phyloP scores from a whole-genome alignment of 768 basidiomycete genomes.

The Russula abietina region DNA sequence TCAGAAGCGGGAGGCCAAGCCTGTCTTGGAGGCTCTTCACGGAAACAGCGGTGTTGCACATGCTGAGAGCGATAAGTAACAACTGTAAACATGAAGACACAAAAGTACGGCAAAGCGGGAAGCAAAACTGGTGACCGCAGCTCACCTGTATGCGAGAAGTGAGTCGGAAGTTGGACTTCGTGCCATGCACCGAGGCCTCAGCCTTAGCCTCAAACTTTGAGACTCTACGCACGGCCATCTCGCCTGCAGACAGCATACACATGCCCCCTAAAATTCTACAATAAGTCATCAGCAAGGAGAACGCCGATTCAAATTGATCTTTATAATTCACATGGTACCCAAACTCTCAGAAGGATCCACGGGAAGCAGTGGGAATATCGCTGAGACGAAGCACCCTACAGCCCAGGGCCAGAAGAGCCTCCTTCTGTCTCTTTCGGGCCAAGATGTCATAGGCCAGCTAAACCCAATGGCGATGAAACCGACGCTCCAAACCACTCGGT shows the following conservation, averaged over 20 bases:
- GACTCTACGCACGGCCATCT: slow-evolving; percentile 9
- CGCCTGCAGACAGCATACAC: slow-evolving; percentile 34
- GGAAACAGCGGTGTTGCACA: slow-evolving; percentile 54
- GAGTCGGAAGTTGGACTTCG: not conserved
- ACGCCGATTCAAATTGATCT: not conserved
- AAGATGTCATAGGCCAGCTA: slow-evolving; percentile 56
- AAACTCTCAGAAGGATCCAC: slow-evolving; percentile 69
- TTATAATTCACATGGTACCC: slow-evolving; percentile 46
- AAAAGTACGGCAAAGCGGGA: not conserved
- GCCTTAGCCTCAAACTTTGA: not conserved
- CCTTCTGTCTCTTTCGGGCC: slow-evolving; percentile 35
- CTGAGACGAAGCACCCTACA: slow-evolving; percentile 45
- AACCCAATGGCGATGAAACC: slow-evolving; percentile 56
- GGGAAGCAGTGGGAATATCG: slow-evolving; percentile 62
- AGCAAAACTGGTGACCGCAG: not conserved
- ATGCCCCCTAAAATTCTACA: slow-evolving; percentile 38
- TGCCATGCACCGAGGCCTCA: not conserved
- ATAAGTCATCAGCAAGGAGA: not conserved
- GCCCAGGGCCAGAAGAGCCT: slow-evolving; percentile 40
- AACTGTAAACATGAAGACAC: slow-evolving; percentile 32
- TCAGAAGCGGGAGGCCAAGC: slow-evolving; percentile 52
- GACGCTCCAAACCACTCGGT: slow-evolving; percentile 66
- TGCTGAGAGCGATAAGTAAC: slow-evolving; percentile 40
- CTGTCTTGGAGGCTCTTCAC: slow-evolving; percentile 58
- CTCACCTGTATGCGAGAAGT: slow-evolving; percentile 12